A percentile compares a stretch with the other conserved stretches of the same genome.
Conservation (phyloP, 306 rosid species). For the Psophocarpus tetragonolobus region DNA sequence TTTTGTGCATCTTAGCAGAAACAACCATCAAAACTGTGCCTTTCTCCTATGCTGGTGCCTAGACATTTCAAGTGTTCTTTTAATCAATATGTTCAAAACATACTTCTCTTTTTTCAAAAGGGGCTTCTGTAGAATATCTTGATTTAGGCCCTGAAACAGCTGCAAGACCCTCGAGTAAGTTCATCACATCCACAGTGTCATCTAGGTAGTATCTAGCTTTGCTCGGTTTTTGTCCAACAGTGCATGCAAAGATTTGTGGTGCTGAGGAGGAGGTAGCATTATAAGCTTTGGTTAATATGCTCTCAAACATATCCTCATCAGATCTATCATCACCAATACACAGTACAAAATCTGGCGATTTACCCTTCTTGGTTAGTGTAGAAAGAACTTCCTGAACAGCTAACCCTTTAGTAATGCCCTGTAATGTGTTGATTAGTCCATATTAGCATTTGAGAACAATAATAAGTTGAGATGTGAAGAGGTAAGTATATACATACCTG, state of each 20-base stretch:
- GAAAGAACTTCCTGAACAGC: constrained; percentile 44
- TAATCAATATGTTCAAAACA: constrained; percentile 45
- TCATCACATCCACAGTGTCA: constrained; percentile 64
- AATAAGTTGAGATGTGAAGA: not conserved
- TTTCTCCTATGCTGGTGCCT: constrained; percentile 29
- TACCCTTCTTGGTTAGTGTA: constrained; percentile 17
- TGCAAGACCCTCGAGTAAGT: constrained; percentile 61
- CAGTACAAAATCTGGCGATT: constrained; percentile 40
- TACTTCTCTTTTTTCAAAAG: constrained; percentile 9
- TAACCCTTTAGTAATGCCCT: constrained; percentile 48
- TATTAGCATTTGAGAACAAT: constrained; percentile 20
- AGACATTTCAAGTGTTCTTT: not conserved
- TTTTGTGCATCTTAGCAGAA: not conserved
- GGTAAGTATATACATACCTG: constrained; percentile 54
- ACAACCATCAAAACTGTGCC: constrained; percentile 21
- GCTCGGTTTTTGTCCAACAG: constrained; percentile 95
- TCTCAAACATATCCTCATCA: constrained; percentile 57
- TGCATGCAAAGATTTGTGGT: constrained; percentile 83
- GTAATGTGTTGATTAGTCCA: constrained; percentile 21
- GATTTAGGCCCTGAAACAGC: constrained; percentile 42
- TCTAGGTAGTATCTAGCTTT: constrained; percentile 90
- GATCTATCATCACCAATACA: constrained; percentile 53
- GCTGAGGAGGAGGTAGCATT: constrained; percentile 38
- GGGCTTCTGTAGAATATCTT: constrained; percentile 31
- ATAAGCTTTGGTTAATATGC: constrained; percentile 58